phyloP scores from a whole-genome alignment of 1,284 basidiomycete species.

The Pyrrhoderma lamaoense region DNA sequence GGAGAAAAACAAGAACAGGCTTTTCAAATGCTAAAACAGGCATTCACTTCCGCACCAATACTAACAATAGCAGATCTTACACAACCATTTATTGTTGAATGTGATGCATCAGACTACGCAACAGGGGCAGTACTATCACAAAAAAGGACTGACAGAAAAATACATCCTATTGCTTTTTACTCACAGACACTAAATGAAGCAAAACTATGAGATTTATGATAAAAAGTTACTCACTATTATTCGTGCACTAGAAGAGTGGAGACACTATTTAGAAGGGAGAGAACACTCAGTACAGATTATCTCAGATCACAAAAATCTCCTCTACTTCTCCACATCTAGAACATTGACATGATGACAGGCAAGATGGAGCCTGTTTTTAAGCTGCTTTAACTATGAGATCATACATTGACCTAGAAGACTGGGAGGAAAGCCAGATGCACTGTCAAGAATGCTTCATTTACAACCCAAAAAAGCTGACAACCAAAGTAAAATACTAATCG shows the following conservation, averaged over 20 bases:
- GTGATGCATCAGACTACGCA: too few relatives aligned
- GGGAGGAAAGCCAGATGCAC: slow-evolving; percentile 21
- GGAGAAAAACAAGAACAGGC: too few relatives aligned
- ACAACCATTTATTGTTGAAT: too few relatives aligned
- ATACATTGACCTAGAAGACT: slow-evolving; percentile 31
- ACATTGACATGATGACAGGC: slow-evolving; percentile 26
- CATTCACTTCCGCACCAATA: too few relatives aligned
- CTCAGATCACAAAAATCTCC: too few relatives aligned
- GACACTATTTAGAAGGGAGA: slow-evolving; percentile 21
- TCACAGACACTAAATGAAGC: too few relatives aligned
- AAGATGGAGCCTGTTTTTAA: slow-evolving; percentile 32
- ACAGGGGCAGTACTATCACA: background rate
- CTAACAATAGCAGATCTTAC: too few relatives aligned
- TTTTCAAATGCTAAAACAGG: too few relatives aligned
- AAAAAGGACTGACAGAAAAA: slow-evolving; percentile 29
- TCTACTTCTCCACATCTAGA: background rate
- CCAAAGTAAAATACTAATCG: background rate
- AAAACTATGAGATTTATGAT: too few relatives aligned
- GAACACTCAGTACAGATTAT: too few relatives aligned
- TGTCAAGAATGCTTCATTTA: too few relatives aligned
- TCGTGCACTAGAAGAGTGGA: background rate
- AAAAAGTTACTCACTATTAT: slow-evolving; percentile 32
- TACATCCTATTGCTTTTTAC: slow-evolving; percentile 25
- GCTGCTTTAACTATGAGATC: slow-evolving; percentile 32
- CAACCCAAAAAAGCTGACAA: slow-evolving; percentile 1